Evolutionary conservation across 192 early-diverging fungal genomes (phyloP).

Genomic region (Funneliformis mosseae): DNA sequence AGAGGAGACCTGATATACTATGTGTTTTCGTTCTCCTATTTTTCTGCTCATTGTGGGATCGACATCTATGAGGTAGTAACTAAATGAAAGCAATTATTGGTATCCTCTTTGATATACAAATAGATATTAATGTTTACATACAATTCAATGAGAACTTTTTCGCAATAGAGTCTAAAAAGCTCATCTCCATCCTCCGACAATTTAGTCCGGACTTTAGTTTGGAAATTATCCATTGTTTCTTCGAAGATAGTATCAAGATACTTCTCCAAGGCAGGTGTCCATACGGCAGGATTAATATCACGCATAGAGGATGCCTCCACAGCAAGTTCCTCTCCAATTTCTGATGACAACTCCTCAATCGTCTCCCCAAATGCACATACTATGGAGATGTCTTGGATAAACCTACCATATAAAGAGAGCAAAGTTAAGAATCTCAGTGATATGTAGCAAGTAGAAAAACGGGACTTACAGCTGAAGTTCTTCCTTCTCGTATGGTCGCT

Average conservation of each 20-base stretch:
- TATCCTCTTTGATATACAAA: not conserved
- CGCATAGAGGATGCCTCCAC: not conserved
- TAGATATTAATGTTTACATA: constrained; percentile 27
- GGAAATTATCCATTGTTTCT: not conserved
- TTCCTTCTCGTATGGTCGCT: too few species aligned
- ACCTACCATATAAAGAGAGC: constrained; percentile 25
- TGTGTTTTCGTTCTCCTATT: constrained; percentile 31
- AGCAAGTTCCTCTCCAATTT: constrained; percentile 31
- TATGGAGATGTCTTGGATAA: constrained; percentile 24
- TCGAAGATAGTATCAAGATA: constrained; percentile 25
- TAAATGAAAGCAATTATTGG: constrained; percentile 10
- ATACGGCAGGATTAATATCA: constrained; percentile 23
- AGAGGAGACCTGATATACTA: constrained; percentile 21
- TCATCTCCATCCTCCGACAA: not conserved
- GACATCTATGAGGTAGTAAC: constrained; percentile 26
- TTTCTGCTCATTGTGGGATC: constrained; percentile 32
- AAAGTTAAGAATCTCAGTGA: not conserved
- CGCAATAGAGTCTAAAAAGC: constrained; percentile 27
- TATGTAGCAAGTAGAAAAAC: constrained; percentile 16
- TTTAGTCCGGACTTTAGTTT: constrained; percentile 21
- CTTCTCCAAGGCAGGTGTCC: constrained; percentile 20
- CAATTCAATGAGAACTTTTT: constrained; percentile 36
- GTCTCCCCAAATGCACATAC: constrained; percentile 19
- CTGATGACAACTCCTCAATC: constrained; percentile 26
- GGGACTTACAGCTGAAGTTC: too few species aligned